Evolutionary conservation across 495 filamentous ascomycete species (phyloP).

Genomic region (Polyplosphaeria fusca): DNA sequence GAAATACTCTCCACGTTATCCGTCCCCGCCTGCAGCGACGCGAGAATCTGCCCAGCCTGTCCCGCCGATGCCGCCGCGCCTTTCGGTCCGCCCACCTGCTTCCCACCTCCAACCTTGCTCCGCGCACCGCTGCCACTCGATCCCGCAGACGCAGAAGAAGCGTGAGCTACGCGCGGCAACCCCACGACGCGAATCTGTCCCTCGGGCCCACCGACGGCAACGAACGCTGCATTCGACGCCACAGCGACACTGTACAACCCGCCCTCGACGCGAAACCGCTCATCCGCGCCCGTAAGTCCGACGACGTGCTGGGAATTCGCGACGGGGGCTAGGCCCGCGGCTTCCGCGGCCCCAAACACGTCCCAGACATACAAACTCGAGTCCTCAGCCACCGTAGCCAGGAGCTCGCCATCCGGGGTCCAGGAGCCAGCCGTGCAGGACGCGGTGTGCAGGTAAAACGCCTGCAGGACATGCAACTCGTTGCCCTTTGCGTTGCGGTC

Average conservation of each 20-base stretch:
- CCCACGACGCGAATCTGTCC: constrained; percentile 81
- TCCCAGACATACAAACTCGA: constrained; percentile 89
- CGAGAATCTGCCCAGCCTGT: constrained; percentile 77
- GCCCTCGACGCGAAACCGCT: constrained; percentile 87
- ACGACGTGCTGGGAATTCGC: constrained; percentile 69
- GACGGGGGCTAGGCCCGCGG: constrained; percentile 65
- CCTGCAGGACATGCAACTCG: constrained; percentile 76
- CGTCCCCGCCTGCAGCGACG: constrained; percentile 62
- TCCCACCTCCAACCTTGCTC: constrained; percentile 44
- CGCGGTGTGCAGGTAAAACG: constrained; percentile 84
- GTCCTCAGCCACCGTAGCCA: constrained; percentile 89
- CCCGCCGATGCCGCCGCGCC: constrained; percentile 36
- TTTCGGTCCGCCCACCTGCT: constrained; percentile 33
- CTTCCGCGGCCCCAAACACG: constrained; percentile 78
- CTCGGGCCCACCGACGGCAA: constrained; percentile 81
- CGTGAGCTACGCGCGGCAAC: constrained; percentile 63
- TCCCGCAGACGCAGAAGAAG: constrained; percentile 39
- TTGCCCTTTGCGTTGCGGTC: constrained; percentile 54
- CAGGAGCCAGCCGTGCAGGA: constrained; percentile 88
- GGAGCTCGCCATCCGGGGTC: constrained; percentile 81
- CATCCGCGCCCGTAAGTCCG: constrained; percentile 74
- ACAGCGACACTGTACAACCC: constrained; percentile 84
- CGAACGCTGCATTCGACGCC: constrained; percentile 69
- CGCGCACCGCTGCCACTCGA: too few relatives aligned
- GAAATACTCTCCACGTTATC: constrained; percentile 83